Evolutionary conservation across 1,284 basidiomycete genomes (phyloP).

Genomic region (Inonotus hispidus): DNA sequence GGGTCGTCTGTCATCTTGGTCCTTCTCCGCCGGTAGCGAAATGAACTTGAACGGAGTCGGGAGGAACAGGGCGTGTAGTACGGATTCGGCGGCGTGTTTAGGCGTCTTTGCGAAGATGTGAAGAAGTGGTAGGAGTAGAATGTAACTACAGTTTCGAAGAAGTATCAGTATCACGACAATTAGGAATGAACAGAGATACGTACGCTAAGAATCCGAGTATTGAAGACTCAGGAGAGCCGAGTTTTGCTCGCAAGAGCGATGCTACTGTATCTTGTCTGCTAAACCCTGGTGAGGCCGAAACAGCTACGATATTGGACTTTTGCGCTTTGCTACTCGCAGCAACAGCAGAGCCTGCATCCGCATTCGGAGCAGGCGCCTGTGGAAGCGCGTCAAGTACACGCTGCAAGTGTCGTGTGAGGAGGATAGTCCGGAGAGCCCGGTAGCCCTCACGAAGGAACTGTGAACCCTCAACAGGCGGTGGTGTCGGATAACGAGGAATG

Average conservation of each 20-base stretch:
- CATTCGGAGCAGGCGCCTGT: conserved; percentile 48
- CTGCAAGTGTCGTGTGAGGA: conserved; percentile 69
- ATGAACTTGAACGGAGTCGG: conserved; percentile 63
- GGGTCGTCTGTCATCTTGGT: conserved; percentile 1
- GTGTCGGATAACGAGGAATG: conserved; percentile 39
- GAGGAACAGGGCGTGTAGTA: conserved; percentile 68
- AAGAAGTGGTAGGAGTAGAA: conserved; percentile 54
- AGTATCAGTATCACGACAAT: neutral
- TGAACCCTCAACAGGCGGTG: conserved; percentile 27
- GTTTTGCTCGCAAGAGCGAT: conserved; percentile 47
- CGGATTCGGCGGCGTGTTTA: conserved; percentile 49
- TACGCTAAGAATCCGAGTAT: conserved; percentile 15
- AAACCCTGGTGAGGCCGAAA: conserved; percentile 69
- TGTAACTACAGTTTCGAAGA: conserved; percentile 39
- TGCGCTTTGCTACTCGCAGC: conserved; percentile 28
- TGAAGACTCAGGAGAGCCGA: conserved; percentile 23
- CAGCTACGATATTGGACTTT: conserved; percentile 65
- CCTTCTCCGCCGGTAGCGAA: conserved; percentile 16
- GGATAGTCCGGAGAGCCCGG: conserved; percentile 55
- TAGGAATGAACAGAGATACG: neutral
- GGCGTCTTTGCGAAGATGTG: conserved; percentile 60
- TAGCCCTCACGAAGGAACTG: conserved; percentile 56
- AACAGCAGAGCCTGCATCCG: conserved; percentile 31
- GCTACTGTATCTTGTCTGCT: conserved; percentile 62
- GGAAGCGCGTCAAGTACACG: conserved; percentile 74